Conservation (phyloP, 345 rosid species). For the Eucalyptus cloeziana region DNA sequence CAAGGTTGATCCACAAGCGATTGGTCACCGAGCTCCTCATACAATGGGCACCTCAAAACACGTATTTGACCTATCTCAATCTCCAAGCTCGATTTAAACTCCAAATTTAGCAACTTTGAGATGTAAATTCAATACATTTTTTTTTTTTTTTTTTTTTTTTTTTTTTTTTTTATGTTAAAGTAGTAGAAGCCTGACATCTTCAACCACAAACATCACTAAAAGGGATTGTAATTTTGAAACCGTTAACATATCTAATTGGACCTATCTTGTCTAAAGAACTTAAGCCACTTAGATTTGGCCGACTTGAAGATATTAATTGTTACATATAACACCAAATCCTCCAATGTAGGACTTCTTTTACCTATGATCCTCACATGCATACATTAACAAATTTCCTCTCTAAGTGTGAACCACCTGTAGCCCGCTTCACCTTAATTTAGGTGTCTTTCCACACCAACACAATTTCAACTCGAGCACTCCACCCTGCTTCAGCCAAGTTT, state of each 20-base stretch:
- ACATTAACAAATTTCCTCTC: neutral
- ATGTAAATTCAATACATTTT: neutral
- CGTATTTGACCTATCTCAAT: neutral
- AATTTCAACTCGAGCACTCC: neutral
- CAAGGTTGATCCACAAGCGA: neutral
- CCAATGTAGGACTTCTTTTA: neutral
- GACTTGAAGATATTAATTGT: neutral
- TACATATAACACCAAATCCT: neutral
- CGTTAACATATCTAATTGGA: neutral
- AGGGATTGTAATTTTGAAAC: neutral
- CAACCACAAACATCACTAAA: neutral
- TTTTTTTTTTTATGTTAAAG: neutral
- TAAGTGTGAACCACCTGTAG: neutral
- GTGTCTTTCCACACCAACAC: neutral
- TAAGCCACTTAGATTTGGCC: neutral
- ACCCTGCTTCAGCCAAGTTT: neutral
- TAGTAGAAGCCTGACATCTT: neutral
- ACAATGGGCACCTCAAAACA: neutral
- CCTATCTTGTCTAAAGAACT: neutral
- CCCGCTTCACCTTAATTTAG: neutral
- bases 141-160: neutral
- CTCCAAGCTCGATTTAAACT: neutral
- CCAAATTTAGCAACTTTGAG: neutral
- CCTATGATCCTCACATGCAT: neutral
- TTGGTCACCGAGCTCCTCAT: neutral